These are phyloP conservation scores for Cyclotella sp. DNA, from an alignment of 108 stramenopile species.

Conservation along the genomic window DNA sequence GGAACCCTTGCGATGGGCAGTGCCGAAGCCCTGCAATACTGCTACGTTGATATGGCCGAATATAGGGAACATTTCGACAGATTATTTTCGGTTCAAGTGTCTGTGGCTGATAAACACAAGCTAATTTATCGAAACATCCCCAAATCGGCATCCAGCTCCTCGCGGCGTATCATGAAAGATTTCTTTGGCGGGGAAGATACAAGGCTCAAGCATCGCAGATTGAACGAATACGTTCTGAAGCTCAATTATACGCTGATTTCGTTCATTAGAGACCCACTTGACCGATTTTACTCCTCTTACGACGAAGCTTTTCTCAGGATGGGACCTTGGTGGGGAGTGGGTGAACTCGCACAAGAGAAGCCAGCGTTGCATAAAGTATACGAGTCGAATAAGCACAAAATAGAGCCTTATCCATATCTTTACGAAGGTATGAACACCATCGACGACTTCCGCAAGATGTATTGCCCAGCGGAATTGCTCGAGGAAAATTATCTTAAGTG, in stretches of 20 bases:
- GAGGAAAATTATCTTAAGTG: conserved; percentile 5
- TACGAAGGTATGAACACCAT: conserved; percentile 33
- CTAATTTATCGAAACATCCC: conserved; percentile 45
- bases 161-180: conserved; percentile 44
- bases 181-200: conserved; percentile 37
- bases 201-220: conserved; percentile 13
- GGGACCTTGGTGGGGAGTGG: conserved; percentile 48
- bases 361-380: conserved; percentile 23
- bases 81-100: conserved; percentile 11
- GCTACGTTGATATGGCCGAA: conserved; percentile 32
- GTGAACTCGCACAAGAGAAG: conserved; percentile 20
- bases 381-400: conserved; percentile 24
- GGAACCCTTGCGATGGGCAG: conserved; percentile 29
- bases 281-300: conserved; percentile 48
- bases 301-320: conserved; percentile 50
- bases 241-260: conserved; percentile 35
- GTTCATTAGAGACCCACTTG: conserved; percentile 48
- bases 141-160: conserved; percentile 40
- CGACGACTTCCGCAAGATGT: conserved; percentile 30
- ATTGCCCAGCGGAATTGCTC: conserved; percentile 35
- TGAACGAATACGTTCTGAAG: conserved; percentile 17
- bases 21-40: conserved; percentile 35
- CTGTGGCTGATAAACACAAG: conserved; percentile 38
- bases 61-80: conserved; percentile 27
- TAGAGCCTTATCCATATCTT: conserved; percentile 48